Base-by-base conservation (phyloP, 2,329 filamentous ascomycete genomes). In the Pleomassaria siparia region DNA sequence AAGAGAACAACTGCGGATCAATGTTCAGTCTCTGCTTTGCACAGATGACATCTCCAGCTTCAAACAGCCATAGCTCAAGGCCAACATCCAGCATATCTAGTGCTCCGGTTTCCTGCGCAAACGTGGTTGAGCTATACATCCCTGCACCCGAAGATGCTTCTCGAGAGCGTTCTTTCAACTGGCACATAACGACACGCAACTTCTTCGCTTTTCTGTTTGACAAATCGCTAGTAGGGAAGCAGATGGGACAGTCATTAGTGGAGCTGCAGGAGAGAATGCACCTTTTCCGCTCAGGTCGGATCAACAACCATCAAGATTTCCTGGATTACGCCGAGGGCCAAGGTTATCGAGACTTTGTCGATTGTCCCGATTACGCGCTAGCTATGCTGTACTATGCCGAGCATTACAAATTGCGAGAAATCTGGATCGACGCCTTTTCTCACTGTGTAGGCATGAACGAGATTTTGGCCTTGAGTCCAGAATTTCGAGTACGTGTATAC, bases 391-490 rank as follows among this genome's bases (percentile, higher is more conserved):
- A 80, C 42, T 78, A 90, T 35, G 84, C 87, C 2, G 88, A 92
- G 60, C 73, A 77, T 18, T 85, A 84, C 54, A 79, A 81, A 43
- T 69, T 87, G 21, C 76, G 74, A 44, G 78, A 83, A n/a, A 70
- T 89, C 11, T 92, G 89, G 75, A 78, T 84, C 10, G 80, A 88
- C 59, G 84, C 88, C 0, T 90, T 91, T 68, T 79, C 81, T 12
- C 89, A 94, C 61, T 90, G 88, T 62, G 85, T 87, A 28, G 89
- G 88, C 35, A 91, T 92, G 88, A 81, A 80, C 50, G 81, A 87
- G 16, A 74, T 74, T 21, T 52, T 91, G 4, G 73, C 76, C 32
- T 60, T 71, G 5, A 81, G 79, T 54, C 65, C 77, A 1, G 87
- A 88, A 52, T 88, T 84, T 51, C 73, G 79, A 65, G 84, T 86